Evolutionary conservation across 768 basidiomycete genomes (phyloP).

Genomic region (Macrolepiota dolichaula): DNA sequence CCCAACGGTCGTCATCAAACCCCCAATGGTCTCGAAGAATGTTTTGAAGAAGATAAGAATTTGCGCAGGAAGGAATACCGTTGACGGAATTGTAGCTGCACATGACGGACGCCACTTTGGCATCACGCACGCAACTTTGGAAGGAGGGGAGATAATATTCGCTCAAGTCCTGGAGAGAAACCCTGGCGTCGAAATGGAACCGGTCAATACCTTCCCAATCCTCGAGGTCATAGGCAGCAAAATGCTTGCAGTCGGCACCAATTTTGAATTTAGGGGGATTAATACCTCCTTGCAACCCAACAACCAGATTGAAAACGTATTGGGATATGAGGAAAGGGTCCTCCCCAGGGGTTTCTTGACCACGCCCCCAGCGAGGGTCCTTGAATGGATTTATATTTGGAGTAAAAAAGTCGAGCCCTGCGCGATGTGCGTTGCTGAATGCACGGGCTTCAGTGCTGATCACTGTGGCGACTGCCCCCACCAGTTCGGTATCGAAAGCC

Average conservation of each 20-base stretch:
- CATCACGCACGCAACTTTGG: conserved; percentile 59
- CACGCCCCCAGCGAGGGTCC: conserved; percentile 62
- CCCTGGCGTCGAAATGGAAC: conserved; percentile 49
- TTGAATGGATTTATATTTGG: conserved; percentile 59
- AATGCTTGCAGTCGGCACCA: conserved; percentile 59
- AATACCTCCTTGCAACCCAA: conserved; percentile 56
- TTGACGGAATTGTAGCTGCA: conserved; percentile 64
- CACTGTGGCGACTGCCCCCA: conserved; percentile 44
- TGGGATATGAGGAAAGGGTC: conserved; percentile 50
- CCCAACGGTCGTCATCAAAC: conserved; percentile 47
- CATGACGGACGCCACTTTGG: conserved; percentile 58
- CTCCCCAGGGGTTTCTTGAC: conserved; percentile 62
- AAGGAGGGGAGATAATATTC: conserved; percentile 56
- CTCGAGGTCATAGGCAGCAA: conserved; percentile 56
- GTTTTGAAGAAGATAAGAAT: conserved; percentile 47
- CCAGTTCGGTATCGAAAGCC: conserved; percentile 51
- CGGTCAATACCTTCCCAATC: conserved; percentile 51
- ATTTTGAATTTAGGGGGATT: conserved; percentile 52
- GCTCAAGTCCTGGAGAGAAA: conserved; percentile 51
- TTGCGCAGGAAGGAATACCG: conserved; percentile 54
- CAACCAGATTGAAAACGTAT: conserved; percentile 52
- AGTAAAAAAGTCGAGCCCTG: conserved; percentile 55
- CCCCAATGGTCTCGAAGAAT: conserved; percentile 50
- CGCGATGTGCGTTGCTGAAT: conserved; percentile 51
- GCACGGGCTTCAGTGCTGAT: conserved; percentile 57